Conservation (phyloP, 2,329 filamentous ascomycete species). For the Epichloe sylvatica region DNA sequence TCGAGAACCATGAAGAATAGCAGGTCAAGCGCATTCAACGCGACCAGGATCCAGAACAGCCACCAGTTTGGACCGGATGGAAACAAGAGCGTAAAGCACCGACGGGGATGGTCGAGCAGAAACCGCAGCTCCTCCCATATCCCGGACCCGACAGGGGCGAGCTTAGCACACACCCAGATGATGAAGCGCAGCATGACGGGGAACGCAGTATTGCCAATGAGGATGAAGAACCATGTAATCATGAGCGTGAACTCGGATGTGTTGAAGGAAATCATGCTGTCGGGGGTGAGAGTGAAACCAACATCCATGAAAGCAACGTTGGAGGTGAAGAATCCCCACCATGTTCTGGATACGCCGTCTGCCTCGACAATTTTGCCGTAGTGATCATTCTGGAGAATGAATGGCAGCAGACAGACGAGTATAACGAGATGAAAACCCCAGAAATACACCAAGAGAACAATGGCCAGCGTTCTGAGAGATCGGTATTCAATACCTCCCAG, state of each 20-base stretch:
- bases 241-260: conserved; percentile 62
- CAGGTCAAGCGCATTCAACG: conserved; percentile 72
- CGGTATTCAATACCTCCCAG: conserved; percentile 94
- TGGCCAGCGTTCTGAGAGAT: conserved; percentile 69
- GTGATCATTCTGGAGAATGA: conserved; percentile 51
- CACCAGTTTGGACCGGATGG: conserved; percentile 87
- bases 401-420: conserved; percentile 60
- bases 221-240: conserved; percentile 70
- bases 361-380: conserved; percentile 54
- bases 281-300: conserved; percentile 81
- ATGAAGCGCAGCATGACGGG: conserved; percentile 87
- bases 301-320: conserved; percentile 87
- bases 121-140: conserved; percentile 86
- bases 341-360: conserved; percentile 51
- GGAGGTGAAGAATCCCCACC: conserved; percentile 89
- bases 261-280: conserved; percentile 88
- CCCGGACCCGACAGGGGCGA: conserved; percentile 50
- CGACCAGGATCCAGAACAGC: conserved; percentile 74
- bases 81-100: conserved; percentile 91
- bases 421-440: conserved; percentile 70
- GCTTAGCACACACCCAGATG: conserved; percentile 66
- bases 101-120: conserved; percentile 81
- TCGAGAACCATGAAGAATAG: conserved; percentile 89
- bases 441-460: conserved; percentile 69
- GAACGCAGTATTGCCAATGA: conserved; percentile 91